Evolutionary conservation across 176 grass and related monocot species (phyloP).

Genomic region (Avena insularis): DNA sequence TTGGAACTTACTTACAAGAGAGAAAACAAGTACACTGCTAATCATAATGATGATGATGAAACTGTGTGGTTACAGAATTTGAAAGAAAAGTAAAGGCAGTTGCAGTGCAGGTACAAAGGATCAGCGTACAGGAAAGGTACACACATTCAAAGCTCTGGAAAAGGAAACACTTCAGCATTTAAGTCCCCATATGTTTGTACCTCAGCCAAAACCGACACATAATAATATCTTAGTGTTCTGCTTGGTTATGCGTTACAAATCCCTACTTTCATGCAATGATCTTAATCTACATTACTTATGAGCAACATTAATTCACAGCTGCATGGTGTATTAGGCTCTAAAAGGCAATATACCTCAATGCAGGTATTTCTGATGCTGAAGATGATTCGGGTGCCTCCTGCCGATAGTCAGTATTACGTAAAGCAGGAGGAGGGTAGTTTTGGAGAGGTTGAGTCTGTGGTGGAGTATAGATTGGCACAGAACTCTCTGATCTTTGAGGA

Average conservation of each 20-base stretch:
- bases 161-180: neutral
- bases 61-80: constrained; percentile 7
- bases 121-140: constrained; percentile 2
- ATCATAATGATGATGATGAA: constrained; percentile 24
- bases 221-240: neutral
- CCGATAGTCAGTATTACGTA: constrained; percentile 64
- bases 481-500: constrained; percentile 77
- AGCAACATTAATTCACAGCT: constrained; percentile 23
- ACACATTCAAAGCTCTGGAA: neutral
- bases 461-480: constrained; percentile 87
- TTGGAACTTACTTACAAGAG: constrained; percentile 1
- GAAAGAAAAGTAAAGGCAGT: constrained; percentile 20
- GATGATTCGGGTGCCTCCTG: constrained; percentile 68
- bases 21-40: constrained; percentile 12
- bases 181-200: neutral
- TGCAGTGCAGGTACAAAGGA: constrained; percentile 24
- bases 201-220: neutral
- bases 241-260: constrained; percentile 1
- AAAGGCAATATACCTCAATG: constrained; percentile 68
- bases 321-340: neutral
- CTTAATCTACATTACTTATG: constrained; percentile 1
- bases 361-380: constrained; percentile 58
- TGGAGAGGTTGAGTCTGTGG: constrained; percentile 85
- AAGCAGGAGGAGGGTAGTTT: constrained; percentile 69
- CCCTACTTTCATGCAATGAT: constrained; percentile 22